Percentiles rank a stretch among this genome's conserved stretches.
Conservation (phyloP, 169 alveolate species). For the Plasmodium inui region DNA sequence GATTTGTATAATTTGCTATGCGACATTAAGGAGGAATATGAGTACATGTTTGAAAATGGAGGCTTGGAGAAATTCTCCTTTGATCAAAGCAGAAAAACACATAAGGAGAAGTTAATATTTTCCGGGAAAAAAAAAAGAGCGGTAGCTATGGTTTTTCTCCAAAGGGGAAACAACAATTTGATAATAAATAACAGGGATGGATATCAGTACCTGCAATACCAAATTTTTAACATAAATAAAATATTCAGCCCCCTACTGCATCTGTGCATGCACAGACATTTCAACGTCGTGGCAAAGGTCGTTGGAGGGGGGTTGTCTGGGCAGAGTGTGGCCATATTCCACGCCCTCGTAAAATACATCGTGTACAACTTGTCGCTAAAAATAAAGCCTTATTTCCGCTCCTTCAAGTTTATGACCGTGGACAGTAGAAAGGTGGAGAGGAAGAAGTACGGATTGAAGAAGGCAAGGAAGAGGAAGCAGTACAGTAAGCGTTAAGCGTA, state of each 20-base stretch:
- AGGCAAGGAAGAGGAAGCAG: conserved; percentile 2
- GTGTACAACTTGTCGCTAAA: conserved; percentile 78
- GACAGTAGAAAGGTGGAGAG: conserved; percentile 63
- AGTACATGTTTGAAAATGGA: conserved; percentile 66
- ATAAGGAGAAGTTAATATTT: conserved; percentile 59
- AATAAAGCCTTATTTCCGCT: conserved; percentile 75
- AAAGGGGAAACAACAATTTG: conserved; percentile 85
- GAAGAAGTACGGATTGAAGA: neutral
- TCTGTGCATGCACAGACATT: conserved; percentile 77
- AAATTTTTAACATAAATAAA: conserved; percentile 77
- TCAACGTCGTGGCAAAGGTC: conserved; percentile 82
- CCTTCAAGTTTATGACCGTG: conserved; percentile 63
- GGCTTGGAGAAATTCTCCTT: conserved; percentile 44
- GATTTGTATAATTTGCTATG: conserved; percentile 48
- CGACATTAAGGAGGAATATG: conserved; percentile 68
- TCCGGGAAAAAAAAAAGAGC: conserved; percentile 75
- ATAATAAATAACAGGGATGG: conserved; percentile 85
- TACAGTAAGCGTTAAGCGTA: neutral
- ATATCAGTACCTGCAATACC: conserved; percentile 83
- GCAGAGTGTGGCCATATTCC: conserved; percentile 84
- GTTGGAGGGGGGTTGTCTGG: conserved; percentile 86
- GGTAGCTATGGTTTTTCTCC: conserved; percentile 82
- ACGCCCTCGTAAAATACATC: conserved; percentile 83
- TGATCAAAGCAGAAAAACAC: conserved; percentile 43
- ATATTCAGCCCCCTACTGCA: conserved; percentile 81